phyloP scores from a whole-genome alignment of 1,139 yeast genomes.

The Casaregolazyma suthepensis region DNA sequence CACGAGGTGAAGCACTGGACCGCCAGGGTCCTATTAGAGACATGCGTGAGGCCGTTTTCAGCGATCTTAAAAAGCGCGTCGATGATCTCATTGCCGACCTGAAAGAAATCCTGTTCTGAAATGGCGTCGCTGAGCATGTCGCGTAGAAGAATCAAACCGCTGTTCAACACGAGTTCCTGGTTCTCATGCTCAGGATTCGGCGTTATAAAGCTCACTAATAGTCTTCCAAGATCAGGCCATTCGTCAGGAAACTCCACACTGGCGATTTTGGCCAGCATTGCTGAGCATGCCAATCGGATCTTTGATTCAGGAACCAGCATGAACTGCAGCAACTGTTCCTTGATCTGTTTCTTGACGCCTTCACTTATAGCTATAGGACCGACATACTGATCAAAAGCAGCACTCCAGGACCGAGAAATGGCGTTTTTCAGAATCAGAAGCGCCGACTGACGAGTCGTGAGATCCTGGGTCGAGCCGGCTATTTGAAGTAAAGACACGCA shows the following conservation, averaged over 20 bases:
- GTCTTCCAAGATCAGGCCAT: conserved; percentile 70
- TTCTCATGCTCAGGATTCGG: conserved; percentile 29
- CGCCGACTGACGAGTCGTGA: conserved; percentile 47
- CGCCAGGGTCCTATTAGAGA: conserved; percentile 22
- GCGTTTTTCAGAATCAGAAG: conserved; percentile 62
- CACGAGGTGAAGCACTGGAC: conserved; percentile 30
- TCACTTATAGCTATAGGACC: conserved; percentile 58
- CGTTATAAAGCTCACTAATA: conserved; percentile 20
- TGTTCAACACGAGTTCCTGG: conserved; percentile 41
- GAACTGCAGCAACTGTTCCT: conserved; percentile 47
- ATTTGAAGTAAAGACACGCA: conserved; percentile 4
- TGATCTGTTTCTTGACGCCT: conserved; percentile 44
- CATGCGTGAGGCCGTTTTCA: conserved; percentile 13
- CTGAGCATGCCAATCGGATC: conserved; percentile 60
- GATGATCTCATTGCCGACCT: conserved; percentile 42
- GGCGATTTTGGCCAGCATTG: conserved; percentile 77
- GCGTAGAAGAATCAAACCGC: conserved; percentile 64
- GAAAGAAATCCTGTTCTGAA: conserved; percentile 81
- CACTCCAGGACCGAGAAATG: conserved; percentile 76
- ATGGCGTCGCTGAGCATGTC: conserved; percentile 83
- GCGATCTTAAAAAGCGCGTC: conserved; percentile 21
- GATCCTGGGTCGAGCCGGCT: conserved; percentile 4
- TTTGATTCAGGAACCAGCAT: conserved; percentile 53
- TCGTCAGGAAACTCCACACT: conserved; percentile 92
- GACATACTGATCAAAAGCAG: conserved; percentile 69